Conservation (phyloP, 192 early-diverging fungal species). For the Phlyctochytrium planicorne region DNA sequence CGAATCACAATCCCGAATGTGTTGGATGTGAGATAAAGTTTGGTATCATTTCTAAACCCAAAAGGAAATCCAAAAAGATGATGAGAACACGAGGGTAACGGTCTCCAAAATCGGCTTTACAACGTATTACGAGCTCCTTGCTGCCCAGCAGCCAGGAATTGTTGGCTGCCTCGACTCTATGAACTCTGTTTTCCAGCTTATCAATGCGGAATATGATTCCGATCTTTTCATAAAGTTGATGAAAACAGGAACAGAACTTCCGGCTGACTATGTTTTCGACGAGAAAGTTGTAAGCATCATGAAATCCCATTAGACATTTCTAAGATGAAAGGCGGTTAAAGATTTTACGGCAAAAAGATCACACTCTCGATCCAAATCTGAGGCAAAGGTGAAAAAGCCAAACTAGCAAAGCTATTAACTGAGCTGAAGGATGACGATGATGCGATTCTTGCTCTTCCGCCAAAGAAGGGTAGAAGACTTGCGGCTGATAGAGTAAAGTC, state of each 20-base stretch:
- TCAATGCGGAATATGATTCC: conserved; percentile 25
- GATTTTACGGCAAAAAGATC: conserved; percentile 3
- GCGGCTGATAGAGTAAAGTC: conserved; percentile 41
- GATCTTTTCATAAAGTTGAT: conserved; percentile 31
- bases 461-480: conserved; percentile 38
- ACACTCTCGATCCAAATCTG: no score
- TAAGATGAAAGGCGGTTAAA: neutral
- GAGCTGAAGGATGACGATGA: conserved; percentile 36
- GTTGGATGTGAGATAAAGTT: conserved; percentile 34
- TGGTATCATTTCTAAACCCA: conserved; percentile 2
- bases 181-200: conserved; percentile 28
- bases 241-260: conserved; percentile 25
- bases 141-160: conserved; percentile 11
- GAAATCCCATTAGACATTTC: no score
- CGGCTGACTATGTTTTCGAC: conserved; percentile 43
- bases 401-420: no score
- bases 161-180: conserved; percentile 21
- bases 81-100: conserved; percentile 34
- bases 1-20: conserved; percentile 27
- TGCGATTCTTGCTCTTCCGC: conserved; percentile 23
- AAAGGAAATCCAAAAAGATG: conserved; percentile 37
- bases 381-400: no score
- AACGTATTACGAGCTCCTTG: conserved; percentile 27
- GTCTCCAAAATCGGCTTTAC: conserved; percentile 29
- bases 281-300: conserved; percentile 37